phyloP scores from a whole-genome alignment of 208 protist species.

The Leishmania gerbilli region DNA sequence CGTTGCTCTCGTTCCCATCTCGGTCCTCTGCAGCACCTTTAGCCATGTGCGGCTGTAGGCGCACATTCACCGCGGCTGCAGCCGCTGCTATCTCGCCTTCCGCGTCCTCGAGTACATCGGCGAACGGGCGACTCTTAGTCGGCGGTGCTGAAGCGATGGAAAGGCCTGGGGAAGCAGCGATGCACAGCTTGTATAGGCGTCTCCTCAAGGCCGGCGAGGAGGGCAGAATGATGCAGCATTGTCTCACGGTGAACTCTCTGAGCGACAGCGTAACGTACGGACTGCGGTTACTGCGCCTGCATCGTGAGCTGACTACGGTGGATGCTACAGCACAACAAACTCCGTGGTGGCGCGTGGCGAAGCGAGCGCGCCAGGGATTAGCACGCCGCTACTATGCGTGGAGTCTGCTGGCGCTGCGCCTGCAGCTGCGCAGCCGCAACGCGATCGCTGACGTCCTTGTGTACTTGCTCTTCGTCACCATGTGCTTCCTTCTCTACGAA shows the following conservation, averaged over 20 bases:
- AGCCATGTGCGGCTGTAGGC: constrained; percentile 7
- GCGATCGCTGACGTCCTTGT: constrained; percentile 80
- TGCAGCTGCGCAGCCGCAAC: constrained; percentile 60
- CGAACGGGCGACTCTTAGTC: neutral
- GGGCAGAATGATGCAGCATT: constrained; percentile 63
- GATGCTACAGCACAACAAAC: constrained; percentile 35
- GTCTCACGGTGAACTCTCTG: constrained; percentile 54
- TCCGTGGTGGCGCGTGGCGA: constrained; percentile 37
- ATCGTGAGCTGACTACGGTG: constrained; percentile 65
- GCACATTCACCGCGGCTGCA: neutral
- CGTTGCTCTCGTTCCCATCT: neutral
- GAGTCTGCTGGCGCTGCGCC: constrained; percentile 56
- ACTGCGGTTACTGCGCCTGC: constrained; percentile 57
- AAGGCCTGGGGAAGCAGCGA: constrained; percentile 5
- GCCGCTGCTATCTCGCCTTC: neutral
- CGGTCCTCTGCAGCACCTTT: neutral
- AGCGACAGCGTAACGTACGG: constrained; percentile 59
- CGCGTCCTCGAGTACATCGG: constrained; percentile 6
- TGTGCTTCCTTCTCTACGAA: constrained; percentile 75
- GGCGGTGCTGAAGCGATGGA: neutral
- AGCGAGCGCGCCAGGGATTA: constrained; percentile 34
- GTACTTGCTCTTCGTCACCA: constrained; percentile 61
- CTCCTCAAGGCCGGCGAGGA: constrained; percentile 80
- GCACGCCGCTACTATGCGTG: constrained; percentile 63
- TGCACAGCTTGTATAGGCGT: constrained; percentile 69